Evolutionary conservation across 768 basidiomycete genomes (phyloP).

Genomic region (Hygrophorus russula): DNA sequence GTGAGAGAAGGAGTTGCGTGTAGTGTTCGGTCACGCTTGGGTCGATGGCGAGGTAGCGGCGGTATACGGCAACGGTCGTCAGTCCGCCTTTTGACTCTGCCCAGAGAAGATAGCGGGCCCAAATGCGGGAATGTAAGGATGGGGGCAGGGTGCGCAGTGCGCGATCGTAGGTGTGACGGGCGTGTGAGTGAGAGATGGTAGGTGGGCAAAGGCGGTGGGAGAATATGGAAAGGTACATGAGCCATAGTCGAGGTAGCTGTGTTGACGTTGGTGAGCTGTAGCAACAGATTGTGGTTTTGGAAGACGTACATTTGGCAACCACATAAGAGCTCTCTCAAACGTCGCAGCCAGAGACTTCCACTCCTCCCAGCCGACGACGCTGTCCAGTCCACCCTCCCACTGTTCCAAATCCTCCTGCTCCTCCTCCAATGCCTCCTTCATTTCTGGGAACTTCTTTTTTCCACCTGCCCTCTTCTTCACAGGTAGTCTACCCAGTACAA

Average conservation of each 20-base stretch:
- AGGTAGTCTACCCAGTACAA: slow-evolving; percentile 70
- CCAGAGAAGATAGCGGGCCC: slow-evolving; percentile 90
- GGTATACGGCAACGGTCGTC: slow-evolving; percentile 75
- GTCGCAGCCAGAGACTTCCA: slow-evolving; percentile 84
- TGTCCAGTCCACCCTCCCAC: slow-evolving; percentile 83
- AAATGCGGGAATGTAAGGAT: slow-evolving; percentile 83
- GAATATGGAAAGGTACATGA: slow-evolving; percentile 86
- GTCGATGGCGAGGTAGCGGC: slow-evolving; percentile 80
- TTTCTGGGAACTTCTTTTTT: slow-evolving; percentile 84
- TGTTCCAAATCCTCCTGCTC: slow-evolving; percentile 69
- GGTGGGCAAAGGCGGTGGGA: slow-evolving; percentile 85
- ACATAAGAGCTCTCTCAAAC: slow-evolving; percentile 91
- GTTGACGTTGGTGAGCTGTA: not conserved
- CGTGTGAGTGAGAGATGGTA: slow-evolving; percentile 76
- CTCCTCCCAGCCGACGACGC: slow-evolving; percentile 90
- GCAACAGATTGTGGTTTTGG: not conserved
- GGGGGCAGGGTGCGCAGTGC: slow-evolving; percentile 89
- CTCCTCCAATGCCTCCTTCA: slow-evolving; percentile 83
- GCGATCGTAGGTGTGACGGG: slow-evolving; percentile 88
- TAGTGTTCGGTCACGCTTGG: slow-evolving; percentile 75
- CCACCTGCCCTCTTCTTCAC: slow-evolving; percentile 73
- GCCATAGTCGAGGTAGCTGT: slow-evolving; percentile 89
- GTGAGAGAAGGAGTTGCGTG: slow-evolving; percentile 54
- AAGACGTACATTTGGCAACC: slow-evolving; percentile 72
- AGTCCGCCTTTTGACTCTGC: slow-evolving; percentile 72